These are phyloP conservation scores for Solanum hybrid DNA, from an alignment of 305 asterid genomes.

Conservation along the genomic window DNA sequence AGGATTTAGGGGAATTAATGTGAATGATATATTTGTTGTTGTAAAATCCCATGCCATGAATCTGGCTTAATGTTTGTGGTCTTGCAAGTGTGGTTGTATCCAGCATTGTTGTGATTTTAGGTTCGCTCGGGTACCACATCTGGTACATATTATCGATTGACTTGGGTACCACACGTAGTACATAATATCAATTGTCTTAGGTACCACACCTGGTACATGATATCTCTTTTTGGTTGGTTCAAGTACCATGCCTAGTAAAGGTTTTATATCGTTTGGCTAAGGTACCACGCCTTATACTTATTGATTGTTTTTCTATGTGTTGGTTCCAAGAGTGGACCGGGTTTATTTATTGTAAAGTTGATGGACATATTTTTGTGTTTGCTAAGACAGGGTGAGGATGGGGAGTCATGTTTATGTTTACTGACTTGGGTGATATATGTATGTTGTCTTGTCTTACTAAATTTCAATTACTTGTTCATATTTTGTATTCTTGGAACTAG, in stretches of 20 bases:
- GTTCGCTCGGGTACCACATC: background rate
- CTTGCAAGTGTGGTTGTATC: background rate
- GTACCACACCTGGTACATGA: background rate
- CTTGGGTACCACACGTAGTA: background rate
- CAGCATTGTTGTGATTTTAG: background rate
- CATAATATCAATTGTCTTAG: background rate
- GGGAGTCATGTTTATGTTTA: background rate
- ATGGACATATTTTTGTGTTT: background rate
- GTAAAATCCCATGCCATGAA: background rate
- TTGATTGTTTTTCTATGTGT: background rate
- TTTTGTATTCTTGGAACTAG: too few species aligned
- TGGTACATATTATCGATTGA: background rate
- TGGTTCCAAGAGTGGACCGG: background rate
- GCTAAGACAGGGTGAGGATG: background rate
- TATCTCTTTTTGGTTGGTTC: background rate
- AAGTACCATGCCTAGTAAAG: background rate
- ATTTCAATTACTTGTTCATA: background rate
- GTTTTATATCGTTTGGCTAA: background rate
- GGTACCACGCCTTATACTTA: background rate
- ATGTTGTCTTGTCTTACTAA: background rate
- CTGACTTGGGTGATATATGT: background rate
- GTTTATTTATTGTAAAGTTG: background rate
- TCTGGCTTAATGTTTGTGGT: background rate
- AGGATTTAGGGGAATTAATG: background rate
- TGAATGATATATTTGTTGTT: background rate